phyloP scores from a whole-genome alignment of 352 stramenopile species.

The Peronospora farinosa region DNA sequence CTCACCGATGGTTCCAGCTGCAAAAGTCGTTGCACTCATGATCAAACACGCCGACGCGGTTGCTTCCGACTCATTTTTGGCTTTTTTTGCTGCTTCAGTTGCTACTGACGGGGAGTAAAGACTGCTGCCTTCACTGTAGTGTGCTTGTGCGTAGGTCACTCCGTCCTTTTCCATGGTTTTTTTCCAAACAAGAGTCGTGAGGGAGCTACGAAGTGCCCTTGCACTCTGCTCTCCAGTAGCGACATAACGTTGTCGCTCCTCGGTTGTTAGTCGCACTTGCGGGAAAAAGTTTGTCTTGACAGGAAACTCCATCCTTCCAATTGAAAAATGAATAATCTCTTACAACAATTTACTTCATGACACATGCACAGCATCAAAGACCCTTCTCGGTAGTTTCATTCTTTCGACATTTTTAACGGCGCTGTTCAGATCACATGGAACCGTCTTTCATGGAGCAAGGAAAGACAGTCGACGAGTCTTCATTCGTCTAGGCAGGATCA shows the following conservation, averaged over 20 bases:
- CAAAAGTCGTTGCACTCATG: constrained; percentile 52
- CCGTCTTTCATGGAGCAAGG: constrained; percentile 8
- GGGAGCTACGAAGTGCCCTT: constrained; percentile 31
- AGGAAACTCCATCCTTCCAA: constrained; percentile 52
- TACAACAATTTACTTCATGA: constrained; percentile 1
- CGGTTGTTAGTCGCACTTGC: constrained; percentile 36
- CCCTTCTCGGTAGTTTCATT: constrained; percentile 19
- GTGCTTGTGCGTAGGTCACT: constrained; percentile 53
- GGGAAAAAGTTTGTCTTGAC: constrained; percentile 70
- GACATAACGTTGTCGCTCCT: constrained; percentile 46
- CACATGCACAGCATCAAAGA: neutral
- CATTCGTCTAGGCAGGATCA: no score
- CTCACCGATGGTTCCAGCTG: constrained; percentile 52
- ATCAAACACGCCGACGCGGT: constrained; percentile 42
- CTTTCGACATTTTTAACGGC: constrained; percentile 20
- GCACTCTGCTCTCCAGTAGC: constrained; percentile 38
- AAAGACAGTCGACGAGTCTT: neutral
- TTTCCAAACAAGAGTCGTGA: constrained; percentile 56
- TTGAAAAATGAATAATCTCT: no score
- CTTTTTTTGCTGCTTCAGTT: constrained; percentile 3
- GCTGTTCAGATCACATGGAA: constrained; percentile 15
- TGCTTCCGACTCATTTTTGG: constrained; percentile 4
- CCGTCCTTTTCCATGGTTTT: constrained; percentile 48
- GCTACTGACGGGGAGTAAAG: constrained; percentile 2
- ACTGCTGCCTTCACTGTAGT: constrained; percentile 41